A percentile compares a stretch with the other conserved stretches of the same genome.
Conservation (phyloP, 2,329 filamentous ascomycete species). For the Harringtonia lauricola region DNA sequence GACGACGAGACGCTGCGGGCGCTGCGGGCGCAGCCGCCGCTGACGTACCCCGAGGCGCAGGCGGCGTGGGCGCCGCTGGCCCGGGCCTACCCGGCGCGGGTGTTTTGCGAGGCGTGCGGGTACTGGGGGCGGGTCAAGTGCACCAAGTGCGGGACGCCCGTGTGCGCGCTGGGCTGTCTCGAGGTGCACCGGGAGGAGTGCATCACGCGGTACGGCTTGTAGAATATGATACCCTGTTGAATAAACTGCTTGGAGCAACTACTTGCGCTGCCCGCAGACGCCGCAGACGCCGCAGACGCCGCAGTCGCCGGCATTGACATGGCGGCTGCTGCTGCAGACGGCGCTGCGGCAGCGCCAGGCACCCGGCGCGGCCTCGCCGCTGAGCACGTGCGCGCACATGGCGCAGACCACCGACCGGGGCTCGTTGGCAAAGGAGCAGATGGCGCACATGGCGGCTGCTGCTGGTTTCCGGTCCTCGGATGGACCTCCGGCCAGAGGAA, state of each 20-base stretch:
- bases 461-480: not conserved
- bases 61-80: conserved; percentile 21
- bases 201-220: conserved; percentile 50
- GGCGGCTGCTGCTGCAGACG: conserved; percentile 44
- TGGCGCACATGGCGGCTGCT: conserved; percentile 30
- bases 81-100: conserved; percentile 45
- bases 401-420: conserved; percentile 45
- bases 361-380: conserved; percentile 35
- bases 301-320: conserved; percentile 59
- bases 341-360: conserved; percentile 54
- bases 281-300: conserved; percentile 64
- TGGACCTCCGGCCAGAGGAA: not conserved
- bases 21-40: conserved; percentile 51
- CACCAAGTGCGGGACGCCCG: conserved; percentile 64
- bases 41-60: conserved; percentile 52
- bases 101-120: conserved; percentile 70
- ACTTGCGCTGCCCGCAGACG: conserved; percentile 43
- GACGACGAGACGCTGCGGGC: conserved; percentile 50
- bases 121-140: conserved; percentile 73
- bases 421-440: conserved; percentile 60
- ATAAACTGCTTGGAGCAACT: too few species aligned
- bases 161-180: conserved; percentile 69
- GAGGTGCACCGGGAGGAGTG: conserved; percentile 62
- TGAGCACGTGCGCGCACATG: conserved; percentile 61
- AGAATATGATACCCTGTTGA: not conserved